Evolutionary conservation across 2,329 filamentous ascomycete genomes (phyloP).

Genomic region (Aspergillus terreus): DNA sequence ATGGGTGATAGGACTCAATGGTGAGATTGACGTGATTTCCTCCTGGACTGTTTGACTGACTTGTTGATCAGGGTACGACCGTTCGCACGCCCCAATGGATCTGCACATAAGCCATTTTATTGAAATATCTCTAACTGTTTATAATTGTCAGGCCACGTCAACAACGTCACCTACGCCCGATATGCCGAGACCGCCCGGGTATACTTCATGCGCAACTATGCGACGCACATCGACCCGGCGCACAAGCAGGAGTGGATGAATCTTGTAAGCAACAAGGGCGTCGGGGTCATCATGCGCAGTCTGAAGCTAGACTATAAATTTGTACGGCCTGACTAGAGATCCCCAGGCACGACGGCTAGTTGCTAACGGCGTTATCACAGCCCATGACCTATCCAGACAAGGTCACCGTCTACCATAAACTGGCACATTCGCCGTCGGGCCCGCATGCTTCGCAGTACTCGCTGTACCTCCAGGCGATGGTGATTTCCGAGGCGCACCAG

Average conservation of each 20-base stretch:
- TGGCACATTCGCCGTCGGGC: slow-evolving; percentile 52
- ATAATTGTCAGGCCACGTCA: slow-evolving; percentile 64
- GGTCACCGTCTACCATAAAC: slow-evolving; percentile 79
- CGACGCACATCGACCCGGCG: slow-evolving; percentile 56
- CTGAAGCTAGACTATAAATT: slow-evolving; percentile 86
- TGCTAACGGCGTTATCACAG: slow-evolving; percentile 40
- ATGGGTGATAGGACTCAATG: slow-evolving; percentile 41
- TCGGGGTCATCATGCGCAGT: slow-evolving; percentile 73
- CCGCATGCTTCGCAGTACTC: slow-evolving; percentile 26
- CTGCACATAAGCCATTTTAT: background rate
- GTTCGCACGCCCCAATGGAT: background rate
- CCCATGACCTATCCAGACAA: slow-evolving; percentile 80
- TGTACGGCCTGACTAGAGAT: slow-evolving; percentile 48
- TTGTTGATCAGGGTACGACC: background rate
- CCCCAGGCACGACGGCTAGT: background rate
- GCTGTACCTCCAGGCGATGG: slow-evolving; percentile 53
- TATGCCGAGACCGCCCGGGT: slow-evolving; percentile 80
- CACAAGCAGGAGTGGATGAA: slow-evolving; percentile 64
- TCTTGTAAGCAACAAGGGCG: slow-evolving; percentile 61
- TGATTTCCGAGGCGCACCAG: slow-evolving; percentile 72
- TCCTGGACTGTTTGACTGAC: background rate
- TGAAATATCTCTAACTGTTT: slow-evolving; percentile 1
- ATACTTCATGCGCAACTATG: slow-evolving; percentile 73
- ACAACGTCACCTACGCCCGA: slow-evolving; percentile 78
- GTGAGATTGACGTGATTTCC: slow-evolving; percentile 26